Percentiles rank a stretch among this genome's conserved stretches.
These are phyloP conservation scores for Trametes villosa DNA, from an alignment of 768 basidiomycete genomes.

Conservation along the genomic window DNA sequence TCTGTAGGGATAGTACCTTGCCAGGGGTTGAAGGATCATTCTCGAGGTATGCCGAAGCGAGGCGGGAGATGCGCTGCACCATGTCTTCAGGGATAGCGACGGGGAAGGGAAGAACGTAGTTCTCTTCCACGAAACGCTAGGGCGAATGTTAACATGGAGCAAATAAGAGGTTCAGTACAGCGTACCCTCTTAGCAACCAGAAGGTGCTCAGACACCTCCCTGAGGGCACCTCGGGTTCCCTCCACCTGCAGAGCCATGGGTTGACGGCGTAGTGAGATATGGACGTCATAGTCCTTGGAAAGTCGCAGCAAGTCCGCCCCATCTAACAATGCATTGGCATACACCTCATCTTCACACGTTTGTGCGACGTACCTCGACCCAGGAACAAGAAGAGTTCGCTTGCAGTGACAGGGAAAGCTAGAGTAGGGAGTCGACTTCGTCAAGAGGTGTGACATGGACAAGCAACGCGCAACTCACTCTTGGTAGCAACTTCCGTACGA, in stretches of 20 bases:
- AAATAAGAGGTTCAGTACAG: neutral
- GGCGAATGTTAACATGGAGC: neutral
- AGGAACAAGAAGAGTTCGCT: conserved; percentile 71
- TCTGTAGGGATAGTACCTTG: conserved; percentile 40
- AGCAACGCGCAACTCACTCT: conserved; percentile 42
- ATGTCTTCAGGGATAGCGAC: conserved; percentile 48
- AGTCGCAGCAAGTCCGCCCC: conserved; percentile 63
- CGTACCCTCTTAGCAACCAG: conserved; percentile 53
- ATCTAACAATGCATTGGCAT: conserved; percentile 46
- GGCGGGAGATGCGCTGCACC: conserved; percentile 69
- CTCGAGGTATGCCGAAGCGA: conserved; percentile 67
- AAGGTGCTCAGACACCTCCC: conserved; percentile 52
- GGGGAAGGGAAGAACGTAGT: conserved; percentile 48
- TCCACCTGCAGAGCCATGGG: conserved; percentile 64
- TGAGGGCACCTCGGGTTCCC: conserved; percentile 58
- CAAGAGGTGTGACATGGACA: neutral
- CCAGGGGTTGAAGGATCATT: conserved; percentile 45
- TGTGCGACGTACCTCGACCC: conserved; percentile 57
- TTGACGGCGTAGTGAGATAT: conserved; percentile 57
- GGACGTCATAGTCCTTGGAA: conserved; percentile 63
- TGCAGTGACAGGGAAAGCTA: conserved; percentile 61
- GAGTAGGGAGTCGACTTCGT: neutral
- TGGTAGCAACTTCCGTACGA: conserved; percentile 49
- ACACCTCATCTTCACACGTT: neutral
- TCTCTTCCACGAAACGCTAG: conserved; percentile 38